phyloP scores from a whole-genome alignment of 306 rosid genomes.

The Quercus bicolor region DNA sequence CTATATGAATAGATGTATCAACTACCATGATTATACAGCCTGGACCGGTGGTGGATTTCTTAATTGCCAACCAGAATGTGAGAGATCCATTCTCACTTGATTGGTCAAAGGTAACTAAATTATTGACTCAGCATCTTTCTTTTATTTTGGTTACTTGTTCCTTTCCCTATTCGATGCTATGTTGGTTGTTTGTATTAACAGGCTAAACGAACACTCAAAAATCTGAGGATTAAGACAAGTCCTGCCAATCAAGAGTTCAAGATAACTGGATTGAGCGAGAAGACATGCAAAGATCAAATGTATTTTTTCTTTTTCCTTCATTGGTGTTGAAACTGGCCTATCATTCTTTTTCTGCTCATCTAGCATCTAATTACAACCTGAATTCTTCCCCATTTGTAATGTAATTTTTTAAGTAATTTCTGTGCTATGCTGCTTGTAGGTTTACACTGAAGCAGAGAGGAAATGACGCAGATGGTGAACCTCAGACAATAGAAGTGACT shows the following conservation, averaged over 20 bases:
- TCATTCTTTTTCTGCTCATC: not conserved
- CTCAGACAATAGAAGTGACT: slow-evolving; percentile 45
- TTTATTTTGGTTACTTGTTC: not conserved
- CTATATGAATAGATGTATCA: slow-evolving; percentile 61
- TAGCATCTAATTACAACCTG: not conserved
- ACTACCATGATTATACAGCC: slow-evolving; percentile 87
- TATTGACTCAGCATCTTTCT: not conserved
- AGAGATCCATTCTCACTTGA: slow-evolving; percentile 64
- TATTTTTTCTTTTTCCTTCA: slow-evolving; percentile 19
- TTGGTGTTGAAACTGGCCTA: not conserved
- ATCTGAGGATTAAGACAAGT: slow-evolving; percentile 63
- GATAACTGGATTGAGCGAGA: slow-evolving; percentile 84
- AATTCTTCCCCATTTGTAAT: not conserved
- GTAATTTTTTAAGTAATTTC: not conserved
- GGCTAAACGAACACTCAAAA: slow-evolving; percentile 81
- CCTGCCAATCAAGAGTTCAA: slow-evolving; percentile 76
- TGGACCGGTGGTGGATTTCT: slow-evolving; percentile 90
- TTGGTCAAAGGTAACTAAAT: slow-evolving; percentile 71
- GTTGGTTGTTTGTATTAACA: slow-evolving; percentile 20
- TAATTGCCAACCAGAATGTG: slow-evolving; percentile 73
- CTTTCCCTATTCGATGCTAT: not conserved
- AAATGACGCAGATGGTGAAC: slow-evolving; percentile 33
- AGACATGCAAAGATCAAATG: slow-evolving; percentile 70
- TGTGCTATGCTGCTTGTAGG: slow-evolving; percentile 25
- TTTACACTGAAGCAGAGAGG: slow-evolving; percentile 59